Evolutionary conservation across 2,329 filamentous ascomycete species (phyloP), one percentile per base, ranked within the genome.

Genomic region (Tolypocladium ophioglossoides): DNA sequence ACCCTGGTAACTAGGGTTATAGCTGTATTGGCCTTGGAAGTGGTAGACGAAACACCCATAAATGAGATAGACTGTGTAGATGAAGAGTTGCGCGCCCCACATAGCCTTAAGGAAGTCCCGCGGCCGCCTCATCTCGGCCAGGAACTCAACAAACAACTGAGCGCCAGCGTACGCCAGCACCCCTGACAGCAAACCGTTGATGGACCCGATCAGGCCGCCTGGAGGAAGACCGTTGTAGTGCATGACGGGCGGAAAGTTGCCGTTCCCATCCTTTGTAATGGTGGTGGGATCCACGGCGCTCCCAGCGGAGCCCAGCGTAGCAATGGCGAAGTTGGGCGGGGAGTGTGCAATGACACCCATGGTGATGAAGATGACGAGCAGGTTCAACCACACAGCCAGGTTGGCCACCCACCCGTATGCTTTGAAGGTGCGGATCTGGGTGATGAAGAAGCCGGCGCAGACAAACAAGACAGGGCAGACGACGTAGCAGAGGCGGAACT

Each of bases 101-200:
- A 74, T 69, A 6, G 68, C 70, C 61, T 73, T 74, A 61, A 70
- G 65, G 55, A 75, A 75, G 56, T 75, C 73, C 58, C 64, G 64
- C 4, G 73, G 73, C 30, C 70, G 70, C 34, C 68, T 68, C 72
- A 75, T 75, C 65, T 76, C 73, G 39, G 79, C 73, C 67, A 84
- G 72, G 58, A 84, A 77, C 52, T 81, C 78, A 34, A 75, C 72
- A 62, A 83, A 84, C 9, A 84, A 66, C 63, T 79, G 75, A 3
- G 77, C 77, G 4, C 81, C 80, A n/a, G 78, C 78, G 57, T 83
- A 84, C 0, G 78, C 75, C 52, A 77, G 79, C 6, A 83, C 79
- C 11, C 73, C 76, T 11, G 57, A 57, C 51, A 62, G 48, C 22
- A 59, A 50, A 35, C 61, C 60, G 41, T 61, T 63, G 50, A 63